Base-by-base conservation (phyloP, 768 basidiomycete genomes). In the Kwoniella sp. region DNA sequence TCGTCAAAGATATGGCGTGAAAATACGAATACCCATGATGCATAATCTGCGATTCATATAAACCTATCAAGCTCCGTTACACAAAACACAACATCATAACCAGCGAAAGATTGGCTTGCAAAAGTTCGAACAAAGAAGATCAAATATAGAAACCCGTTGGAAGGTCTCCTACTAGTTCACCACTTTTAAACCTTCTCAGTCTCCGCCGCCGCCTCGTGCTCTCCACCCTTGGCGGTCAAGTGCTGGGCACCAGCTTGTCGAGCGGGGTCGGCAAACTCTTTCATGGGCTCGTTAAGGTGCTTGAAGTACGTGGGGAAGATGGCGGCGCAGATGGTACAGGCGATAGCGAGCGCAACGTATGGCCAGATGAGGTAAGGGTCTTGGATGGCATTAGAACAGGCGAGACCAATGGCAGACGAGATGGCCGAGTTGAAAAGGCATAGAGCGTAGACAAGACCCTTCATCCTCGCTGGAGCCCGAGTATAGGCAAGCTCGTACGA, bases 401-500 rank as follows among this genome's bases (percentile, higher is more conserved):
- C 78, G 21, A 77, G 67, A 21, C 64, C 62, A 50, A 81, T 64
- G 17, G 78, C 78, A 33, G 72, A 64, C 1, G 72, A 66, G 68
- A 80, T 72, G 49, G 79, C 79, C 1, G 67, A 68, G 51, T 68
- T 70, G 75, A 77, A 78, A 21, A 79, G 64, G 44, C 64, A 64
- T 33, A 74, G 33, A 24, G 77, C 73, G 65, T 79, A 79, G 52
- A 80, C 77, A 51, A 81, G 65, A 64, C 72, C 74, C 76, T 79
- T 77, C 78, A 79, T 80, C 51, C 76, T 55, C 29, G 71, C 73
- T 2, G 80, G 80, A 13, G 80, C 70, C 37, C 74, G 71, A 30
- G 78, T 76, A 65, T 80, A 79, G 64, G 80, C 80, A 21, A 78
- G 55, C 64, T 81, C 79, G 67, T 80, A 79, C 2, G 69, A 69